Base-by-base conservation (phyloP, 1,284 basidiomycete genomes). In the Malassezia restricta region DNA sequence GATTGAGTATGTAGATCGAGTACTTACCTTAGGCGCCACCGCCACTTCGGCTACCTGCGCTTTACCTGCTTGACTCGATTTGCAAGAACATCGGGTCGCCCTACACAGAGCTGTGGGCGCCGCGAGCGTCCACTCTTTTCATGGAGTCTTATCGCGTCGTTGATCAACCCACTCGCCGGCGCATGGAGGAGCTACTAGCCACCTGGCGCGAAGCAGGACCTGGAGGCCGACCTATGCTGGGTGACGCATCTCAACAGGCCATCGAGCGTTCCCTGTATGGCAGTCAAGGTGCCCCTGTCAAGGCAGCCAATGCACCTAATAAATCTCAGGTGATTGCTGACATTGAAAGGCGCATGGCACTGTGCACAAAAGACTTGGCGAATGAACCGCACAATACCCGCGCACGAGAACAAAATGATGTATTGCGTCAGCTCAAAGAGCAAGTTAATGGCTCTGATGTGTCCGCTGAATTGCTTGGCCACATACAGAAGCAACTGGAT, bases 31-130 rank as follows among this genome's bases (percentile, higher is more conserved):
- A 63, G 53, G 57, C 57, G 3, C 61, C 57, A n/a, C 82, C 85
- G 11, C 83, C 82, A 76, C 84, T 86, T 79, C 92, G 95, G 74
- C 79, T 99, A 5, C 92, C 94, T 0, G 80, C 86, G 0, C 87
- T 96, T 64, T 99, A 98, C 74, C 80, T 96, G 9, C 79, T 98
- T 68, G 94, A 98, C 71, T 91, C 91, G 14, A 90, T 99, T 53
- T 66, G 56, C 54, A 73, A 73, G 52, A 73, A 73, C 56, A 59
- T 71, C 15, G 68, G 70, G 14, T 54, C 56, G 20, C 70, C 70
- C 2, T 73, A 73, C 49, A 66, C 64, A 1, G 53, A 58, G 30
- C 53, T 70, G 15, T 70, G 66, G 66, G 43, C 64, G 0, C 59
- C 62, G 9, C 63, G 65, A 37, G 65, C 71, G 45, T 52, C 60